Percentiles rank a stretch among this genome's conserved stretches.
phyloP scores from a whole-genome alignment of 352 stramenopile species.

The Globisporangium spinosum region DNA sequence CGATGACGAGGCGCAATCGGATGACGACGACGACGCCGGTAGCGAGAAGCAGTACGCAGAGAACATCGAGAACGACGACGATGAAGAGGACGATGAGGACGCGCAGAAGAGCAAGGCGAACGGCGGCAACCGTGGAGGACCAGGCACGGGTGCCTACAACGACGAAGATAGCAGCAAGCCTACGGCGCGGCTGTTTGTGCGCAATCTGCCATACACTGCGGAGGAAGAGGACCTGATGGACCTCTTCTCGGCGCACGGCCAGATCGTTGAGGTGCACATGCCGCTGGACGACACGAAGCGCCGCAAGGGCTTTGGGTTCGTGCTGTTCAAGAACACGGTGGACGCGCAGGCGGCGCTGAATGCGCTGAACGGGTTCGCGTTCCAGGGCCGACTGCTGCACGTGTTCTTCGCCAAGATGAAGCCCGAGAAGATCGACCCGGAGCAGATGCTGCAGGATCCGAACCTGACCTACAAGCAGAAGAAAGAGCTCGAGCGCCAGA shows the following conservation, averaged over 20 bases:
- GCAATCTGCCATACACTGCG: slow-evolving; percentile 96
- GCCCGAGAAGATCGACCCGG: slow-evolving; percentile 56
- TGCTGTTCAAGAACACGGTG: slow-evolving; percentile 91
- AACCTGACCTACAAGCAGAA: slow-evolving; percentile 88
- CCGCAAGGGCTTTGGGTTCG: slow-evolving; percentile 97
- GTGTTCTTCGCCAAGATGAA: slow-evolving; percentile 89
- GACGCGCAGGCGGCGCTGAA: slow-evolving; percentile 88
- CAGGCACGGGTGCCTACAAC: slow-evolving; percentile 22
- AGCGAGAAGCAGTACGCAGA: slow-evolving; percentile 36
- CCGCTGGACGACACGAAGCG: slow-evolving; percentile 94
- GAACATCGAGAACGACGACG: slow-evolving; percentile 41
- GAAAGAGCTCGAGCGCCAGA: slow-evolving; percentile 89
- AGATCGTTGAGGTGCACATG: slow-evolving; percentile 93
- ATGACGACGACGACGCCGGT: slow-evolving; percentile 24
- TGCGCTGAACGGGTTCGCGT: slow-evolving; percentile 91
- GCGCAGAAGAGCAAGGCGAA: not conserved
- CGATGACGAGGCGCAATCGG: slow-evolving; percentile 50
- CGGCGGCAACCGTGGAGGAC: slow-evolving; percentile 5
- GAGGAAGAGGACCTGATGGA: slow-evolving; percentile 95
- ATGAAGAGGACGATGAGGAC: slow-evolving; percentile 23
- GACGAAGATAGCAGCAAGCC: slow-evolving; percentile 35
- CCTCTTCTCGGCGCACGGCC: slow-evolving; percentile 87
- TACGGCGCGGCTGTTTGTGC: slow-evolving; percentile 93
- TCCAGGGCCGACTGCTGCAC: slow-evolving; percentile 95
- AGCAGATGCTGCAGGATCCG: slow-evolving; percentile 50